These are phyloP conservation scores for Tothia fuscella DNA, from an alignment of 2,329 filamentous ascomycete genomes.

Conservation along the genomic window DNA sequence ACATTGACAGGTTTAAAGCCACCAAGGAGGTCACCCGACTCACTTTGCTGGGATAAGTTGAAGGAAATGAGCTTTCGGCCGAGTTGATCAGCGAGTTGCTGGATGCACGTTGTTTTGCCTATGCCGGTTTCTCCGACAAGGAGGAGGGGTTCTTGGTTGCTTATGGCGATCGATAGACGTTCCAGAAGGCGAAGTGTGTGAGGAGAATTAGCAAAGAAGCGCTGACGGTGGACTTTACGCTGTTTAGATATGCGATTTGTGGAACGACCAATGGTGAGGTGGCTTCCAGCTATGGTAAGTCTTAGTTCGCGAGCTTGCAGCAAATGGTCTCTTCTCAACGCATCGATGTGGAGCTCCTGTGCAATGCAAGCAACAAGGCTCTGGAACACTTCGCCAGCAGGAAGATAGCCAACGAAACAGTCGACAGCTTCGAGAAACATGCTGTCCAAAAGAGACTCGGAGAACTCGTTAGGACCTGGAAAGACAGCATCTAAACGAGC, in stretches of 20 bases:
- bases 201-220: conserved; percentile 74
- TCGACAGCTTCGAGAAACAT: conserved; percentile 93
- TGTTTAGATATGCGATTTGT: neutral
- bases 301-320: conserved; percentile 60
- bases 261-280: conserved; percentile 4
- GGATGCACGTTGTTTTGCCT: conserved; percentile 92
- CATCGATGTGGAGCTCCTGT: conserved; percentile 75
- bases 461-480: conserved; percentile 46
- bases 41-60: conserved; percentile 95
- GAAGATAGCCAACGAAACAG: conserved; percentile 76
- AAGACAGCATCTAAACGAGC: conserved; percentile 60
- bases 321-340: conserved; percentile 68
- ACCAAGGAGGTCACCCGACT: conserved; percentile 88
- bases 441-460: conserved; percentile 60
- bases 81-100: conserved; percentile 75
- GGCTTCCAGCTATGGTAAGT: conserved; percentile 17
- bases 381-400: conserved; percentile 49
- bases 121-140: conserved; percentile 98
- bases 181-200: conserved; percentile 79
- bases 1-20: conserved; percentile 95
- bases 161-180: conserved; percentile 72
- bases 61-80: conserved; percentile 83
- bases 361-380: conserved; percentile 60
- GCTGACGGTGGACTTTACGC: neutral
- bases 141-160: conserved; percentile 75